phyloP scores from a whole-genome alignment of 805 yeast species.

The Saccharomycopsis capsularis region DNA sequence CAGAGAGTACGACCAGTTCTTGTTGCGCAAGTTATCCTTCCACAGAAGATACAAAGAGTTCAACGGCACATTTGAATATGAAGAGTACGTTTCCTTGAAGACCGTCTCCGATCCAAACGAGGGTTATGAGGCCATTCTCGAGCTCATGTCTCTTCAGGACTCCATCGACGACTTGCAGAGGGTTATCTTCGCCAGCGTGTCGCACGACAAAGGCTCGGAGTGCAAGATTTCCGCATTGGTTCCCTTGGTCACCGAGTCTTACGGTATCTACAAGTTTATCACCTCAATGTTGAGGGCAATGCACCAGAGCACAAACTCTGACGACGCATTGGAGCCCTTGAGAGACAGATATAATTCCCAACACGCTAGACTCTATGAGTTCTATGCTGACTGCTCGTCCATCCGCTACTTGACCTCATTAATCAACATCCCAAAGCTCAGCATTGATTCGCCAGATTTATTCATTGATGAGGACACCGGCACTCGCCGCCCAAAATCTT shows the following conservation, averaged over 20 bases:
- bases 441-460: conserved; percentile 30
- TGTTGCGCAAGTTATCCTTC: conserved; percentile 69
- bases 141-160: conserved; percentile 81
- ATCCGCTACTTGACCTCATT: conserved; percentile 24
- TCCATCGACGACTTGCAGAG: conserved; percentile 71
- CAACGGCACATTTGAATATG: conserved; percentile 93
- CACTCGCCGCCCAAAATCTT: conserved; percentile 10
- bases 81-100: conserved; percentile 83
- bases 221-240: conserved; percentile 82
- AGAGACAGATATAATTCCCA: conserved; percentile 66
- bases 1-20: conserved; percentile 63
- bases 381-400: conserved; percentile 85
- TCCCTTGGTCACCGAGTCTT: conserved; percentile 84
- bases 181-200: conserved; percentile 64
- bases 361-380: conserved; percentile 60
- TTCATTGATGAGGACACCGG: conserved; percentile 26
- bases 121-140: conserved; percentile 85
- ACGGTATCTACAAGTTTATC: conserved; percentile 84
- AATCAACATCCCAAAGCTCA: conserved; percentile 22
- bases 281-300: conserved; percentile 88
- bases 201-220: conserved; percentile 50
- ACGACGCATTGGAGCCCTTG: conserved; percentile 71
- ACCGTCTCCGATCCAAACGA: conserved; percentile 91
- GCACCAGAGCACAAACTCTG: conserved; percentile 64
- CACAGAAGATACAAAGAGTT: conserved; percentile 83